Base-by-base conservation (phyloP, 2,329 filamentous ascomycete species). In the Calonectria henricotiae region DNA sequence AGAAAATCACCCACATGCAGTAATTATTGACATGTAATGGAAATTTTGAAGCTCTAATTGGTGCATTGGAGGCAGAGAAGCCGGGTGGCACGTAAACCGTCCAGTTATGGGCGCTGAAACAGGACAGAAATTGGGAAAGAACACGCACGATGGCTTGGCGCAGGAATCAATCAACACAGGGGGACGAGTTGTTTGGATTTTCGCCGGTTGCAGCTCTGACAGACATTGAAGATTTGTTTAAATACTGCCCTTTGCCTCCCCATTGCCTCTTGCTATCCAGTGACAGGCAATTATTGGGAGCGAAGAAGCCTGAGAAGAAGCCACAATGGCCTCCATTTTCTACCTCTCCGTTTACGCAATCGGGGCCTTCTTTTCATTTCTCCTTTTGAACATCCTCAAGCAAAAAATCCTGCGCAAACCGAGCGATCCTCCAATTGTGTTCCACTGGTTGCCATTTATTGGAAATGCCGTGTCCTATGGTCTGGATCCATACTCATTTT, bases 401-500 rank as follows among this genome's bases (percentile, higher is more conserved):
- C 74, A 76, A n/a, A 65, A 65, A 12, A 67, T 76, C 23, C 64
- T 69, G 23, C 69, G 54, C 32, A 76, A 67, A 12, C 23, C 65
- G 1, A 58, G 49, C 2, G 86, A 75, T 85, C 88, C 51, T 79
- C 88, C 89, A 0, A 72, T 87, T 6, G 87, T 91, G n/a, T 90
- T 90, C 69, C 89, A 90, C 76, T 89, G 85, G 83, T 73, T 91
- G 23, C 89, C 89, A 1, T 86, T 93, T 73, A 84, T 94, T 71
- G 92, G 92, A 55, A 94, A 89, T 80, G 93, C 92, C 6, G 84
- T 94, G 68, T 86, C 87, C 25, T 94, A 94, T 82, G 92, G 92
- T 74, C 91, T 92, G 72, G 90, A 94, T 73, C 92, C 92, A 0
- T 90, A 88, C 79, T 84, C 84, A 49, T 94, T 94, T 84, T 93